Percentiles rank a stretch among this genome's conserved stretches.
Evolutionary conservation across 371 early-diverging fungal species (phyloP).

Genomic region (Racocetra persica): DNA sequence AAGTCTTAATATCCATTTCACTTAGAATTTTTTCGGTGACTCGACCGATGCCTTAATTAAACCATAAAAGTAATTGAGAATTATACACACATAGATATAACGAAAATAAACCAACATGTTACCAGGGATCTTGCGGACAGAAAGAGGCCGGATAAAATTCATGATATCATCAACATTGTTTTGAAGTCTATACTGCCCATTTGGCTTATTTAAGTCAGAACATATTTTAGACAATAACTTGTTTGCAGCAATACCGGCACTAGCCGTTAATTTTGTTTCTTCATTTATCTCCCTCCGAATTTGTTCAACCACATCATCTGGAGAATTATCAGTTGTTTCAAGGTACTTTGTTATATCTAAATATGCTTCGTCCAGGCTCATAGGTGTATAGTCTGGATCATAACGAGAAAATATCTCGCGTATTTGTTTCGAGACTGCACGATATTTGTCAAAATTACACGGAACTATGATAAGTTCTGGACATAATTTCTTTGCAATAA

Average conservation of each 20-base stretch:
- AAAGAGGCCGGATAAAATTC: slow-evolving; percentile 12
- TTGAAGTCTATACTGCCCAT: slow-evolving; percentile 53
- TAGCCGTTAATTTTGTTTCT: slow-evolving; percentile 64
- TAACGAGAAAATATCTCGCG: slow-evolving; percentile 59
- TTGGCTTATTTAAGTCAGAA: slow-evolving; percentile 72
- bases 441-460: slow-evolving; percentile 65
- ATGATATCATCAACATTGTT: slow-evolving; percentile 25
- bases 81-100: not conserved
- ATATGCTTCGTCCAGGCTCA: slow-evolving; percentile 73
- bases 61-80: not conserved
- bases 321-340: slow-evolving; percentile 51
- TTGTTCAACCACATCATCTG: slow-evolving; percentile 59
- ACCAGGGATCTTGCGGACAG: slow-evolving; percentile 27
- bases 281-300: slow-evolving; percentile 64
- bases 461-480: slow-evolving; percentile 66
- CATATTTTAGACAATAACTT: slow-evolving; percentile 64
- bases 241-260: slow-evolving; percentile 74
- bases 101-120: not conserved
- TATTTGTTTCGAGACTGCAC: slow-evolving; percentile 56
- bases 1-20: slow-evolving; percentile 27
- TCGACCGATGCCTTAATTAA: slow-evolving; percentile 22
- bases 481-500: slow-evolving; percentile 68
- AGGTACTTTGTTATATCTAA: slow-evolving; percentile 68
- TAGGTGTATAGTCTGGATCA: slow-evolving; percentile 64
- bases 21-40: slow-evolving; percentile 27